Conservation (phyloP, 2,329 filamentous ascomycete genomes). For the Exutisphaerella laricina region DNA sequence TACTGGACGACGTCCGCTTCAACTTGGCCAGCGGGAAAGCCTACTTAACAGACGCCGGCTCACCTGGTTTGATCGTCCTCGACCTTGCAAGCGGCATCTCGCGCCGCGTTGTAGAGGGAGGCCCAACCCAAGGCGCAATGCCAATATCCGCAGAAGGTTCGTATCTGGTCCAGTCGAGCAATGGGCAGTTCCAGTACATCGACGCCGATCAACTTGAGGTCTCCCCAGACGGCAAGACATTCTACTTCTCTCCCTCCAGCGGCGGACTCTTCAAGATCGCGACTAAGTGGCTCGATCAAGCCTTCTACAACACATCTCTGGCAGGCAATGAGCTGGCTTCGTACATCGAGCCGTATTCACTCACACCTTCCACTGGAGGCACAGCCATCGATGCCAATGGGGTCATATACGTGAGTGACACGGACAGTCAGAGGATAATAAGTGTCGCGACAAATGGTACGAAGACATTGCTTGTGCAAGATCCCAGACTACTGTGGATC, state of each 20-base stretch:
- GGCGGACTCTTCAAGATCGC: constrained; percentile 35
- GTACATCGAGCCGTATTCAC: constrained; percentile 30
- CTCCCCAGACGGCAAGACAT: constrained; percentile 34
- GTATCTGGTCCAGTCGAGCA: constrained; percentile 20
- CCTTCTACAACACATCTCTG: constrained; percentile 33
- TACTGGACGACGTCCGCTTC: constrained; percentile 37
- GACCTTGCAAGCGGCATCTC: constrained; percentile 17
- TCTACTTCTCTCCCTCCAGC: constrained; percentile 37
- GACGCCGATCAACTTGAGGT: constrained; percentile 39
- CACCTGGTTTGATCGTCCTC: constrained; percentile 15
- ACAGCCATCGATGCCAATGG: constrained; percentile 37
- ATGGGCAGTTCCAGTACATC: constrained; percentile 24
- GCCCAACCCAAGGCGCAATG: constrained; percentile 18
- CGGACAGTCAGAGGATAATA: constrained; percentile 29
- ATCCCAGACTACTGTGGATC: constrained; percentile 29
- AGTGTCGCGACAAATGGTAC: constrained; percentile 28
- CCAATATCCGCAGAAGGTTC: constrained; percentile 31
- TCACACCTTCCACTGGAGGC: constrained; percentile 36
- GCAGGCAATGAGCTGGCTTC: constrained; percentile 21
- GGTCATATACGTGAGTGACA: constrained; percentile 37
- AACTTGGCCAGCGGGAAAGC: constrained; percentile 25
- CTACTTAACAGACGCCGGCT: constrained; percentile 28
- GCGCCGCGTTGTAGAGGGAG: constrained; percentile 28
- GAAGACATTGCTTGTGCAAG: constrained; percentile 25
- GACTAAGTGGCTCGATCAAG: constrained; percentile 32